These are phyloP conservation scores for Crinitomyces ghanaensis DNA, from an alignment of 805 yeast genomes.

Conservation along the genomic window DNA sequence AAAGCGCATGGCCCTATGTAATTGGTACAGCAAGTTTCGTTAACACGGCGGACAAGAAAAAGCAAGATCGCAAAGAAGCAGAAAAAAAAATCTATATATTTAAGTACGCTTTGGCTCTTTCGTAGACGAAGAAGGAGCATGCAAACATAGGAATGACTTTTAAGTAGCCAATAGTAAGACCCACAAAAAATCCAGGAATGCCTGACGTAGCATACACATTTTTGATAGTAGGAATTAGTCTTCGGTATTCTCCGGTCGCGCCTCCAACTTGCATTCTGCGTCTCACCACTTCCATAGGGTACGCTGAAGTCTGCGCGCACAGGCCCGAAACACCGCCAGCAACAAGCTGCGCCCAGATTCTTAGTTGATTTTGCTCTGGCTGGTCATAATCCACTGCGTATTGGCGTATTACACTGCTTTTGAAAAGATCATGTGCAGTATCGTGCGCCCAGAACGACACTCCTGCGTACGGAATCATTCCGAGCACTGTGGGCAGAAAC, in stretches of 20 bases:
- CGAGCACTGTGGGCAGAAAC: conserved; percentile 83
- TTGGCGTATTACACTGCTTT: conserved; percentile 44
- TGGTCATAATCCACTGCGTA: conserved; percentile 27
- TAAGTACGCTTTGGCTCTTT: conserved; percentile 60
- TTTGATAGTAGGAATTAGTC: conserved; percentile 28
- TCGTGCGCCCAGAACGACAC: conserved; percentile 95
- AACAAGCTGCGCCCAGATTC: conserved; percentile 80
- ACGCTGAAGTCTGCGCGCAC: conserved; percentile 91
- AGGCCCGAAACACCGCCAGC: conserved; percentile 98
- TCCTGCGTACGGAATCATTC: conserved; percentile 97
- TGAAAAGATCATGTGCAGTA: conserved; percentile 71
- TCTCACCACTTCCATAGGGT: conserved; percentile 91
- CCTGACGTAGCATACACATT: conserved; percentile 67
- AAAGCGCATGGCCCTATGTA: conserved; percentile 63
- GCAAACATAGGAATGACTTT: conserved; percentile 97
- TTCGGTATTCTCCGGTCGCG: conserved; percentile 32
- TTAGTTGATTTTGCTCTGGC: conserved; percentile 26
- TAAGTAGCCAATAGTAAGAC: conserved; percentile 87
- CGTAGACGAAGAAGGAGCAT: conserved; percentile 90
- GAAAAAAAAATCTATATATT: conserved; percentile 38
- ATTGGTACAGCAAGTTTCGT: conserved; percentile 51
- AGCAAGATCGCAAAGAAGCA: background rate
- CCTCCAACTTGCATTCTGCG: conserved; percentile 95
- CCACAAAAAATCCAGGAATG: conserved; percentile 80
- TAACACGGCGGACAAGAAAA: conserved; percentile 14